These are phyloP conservation scores for Suillus clintonianus DNA, from an alignment of 768 basidiomycete genomes.

Conservation along the genomic window DNA sequence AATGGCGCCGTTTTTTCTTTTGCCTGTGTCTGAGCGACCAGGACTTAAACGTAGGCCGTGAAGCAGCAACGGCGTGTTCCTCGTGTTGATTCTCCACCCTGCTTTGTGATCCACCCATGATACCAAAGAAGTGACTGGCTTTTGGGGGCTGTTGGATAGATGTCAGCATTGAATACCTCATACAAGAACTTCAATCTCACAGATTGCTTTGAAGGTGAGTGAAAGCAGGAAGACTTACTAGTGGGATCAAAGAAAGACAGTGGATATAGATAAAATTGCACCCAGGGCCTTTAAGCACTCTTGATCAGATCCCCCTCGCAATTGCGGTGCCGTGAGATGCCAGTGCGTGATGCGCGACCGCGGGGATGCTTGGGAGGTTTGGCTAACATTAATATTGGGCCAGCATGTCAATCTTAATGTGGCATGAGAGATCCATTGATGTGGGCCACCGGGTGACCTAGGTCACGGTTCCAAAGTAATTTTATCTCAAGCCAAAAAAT, in stretches of 20 bases:
- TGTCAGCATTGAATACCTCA: neutral
- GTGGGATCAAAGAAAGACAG: neutral
- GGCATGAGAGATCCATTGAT: neutral
- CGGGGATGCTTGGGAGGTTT: neutral
- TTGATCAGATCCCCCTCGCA: neutral
- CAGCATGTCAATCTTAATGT: neutral
- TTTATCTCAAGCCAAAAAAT: neutral
- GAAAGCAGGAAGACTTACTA: neutral
- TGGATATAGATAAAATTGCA: neutral
- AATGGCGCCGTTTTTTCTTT: constrained; percentile 4
- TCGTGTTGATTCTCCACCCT: neutral
- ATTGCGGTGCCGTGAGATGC: neutral
- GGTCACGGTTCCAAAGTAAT: neutral
- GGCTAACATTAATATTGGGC: neutral
- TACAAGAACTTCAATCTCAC: neutral
- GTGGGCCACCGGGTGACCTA: too few relatives aligned
- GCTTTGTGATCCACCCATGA: constrained; percentile 20
- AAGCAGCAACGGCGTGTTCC: neutral
- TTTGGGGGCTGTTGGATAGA: neutral
- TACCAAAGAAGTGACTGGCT: neutral
- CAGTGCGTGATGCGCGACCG: too few relatives aligned
- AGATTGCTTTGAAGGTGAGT: neutral
- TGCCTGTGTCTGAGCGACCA: neutral
- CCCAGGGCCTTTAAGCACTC: neutral
- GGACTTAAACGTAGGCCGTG: neutral